phyloP scores from a whole-genome alignment of 1,284 basidiomycete species.

The Austroboletus olivaceoglutinosus region DNA sequence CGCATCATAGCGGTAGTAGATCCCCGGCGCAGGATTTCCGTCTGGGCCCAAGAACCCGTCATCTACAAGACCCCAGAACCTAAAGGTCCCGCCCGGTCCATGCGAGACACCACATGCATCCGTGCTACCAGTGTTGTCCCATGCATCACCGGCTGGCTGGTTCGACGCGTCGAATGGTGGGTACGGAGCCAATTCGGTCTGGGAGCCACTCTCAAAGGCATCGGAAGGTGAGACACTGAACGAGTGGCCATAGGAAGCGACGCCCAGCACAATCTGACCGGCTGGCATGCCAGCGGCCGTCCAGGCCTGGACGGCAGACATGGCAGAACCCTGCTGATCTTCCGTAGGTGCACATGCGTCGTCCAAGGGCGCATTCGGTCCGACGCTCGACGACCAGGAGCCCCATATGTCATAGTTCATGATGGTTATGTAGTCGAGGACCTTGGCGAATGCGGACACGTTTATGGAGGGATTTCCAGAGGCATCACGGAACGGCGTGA shows the following conservation, averaged over 20 bases:
- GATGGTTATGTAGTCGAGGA: constrained; percentile 62
- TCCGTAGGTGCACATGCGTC: constrained; percentile 53
- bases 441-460: constrained; percentile 39
- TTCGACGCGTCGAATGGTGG: constrained; percentile 36
- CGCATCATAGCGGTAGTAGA: constrained; percentile 40
- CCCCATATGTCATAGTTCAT: constrained; percentile 66
- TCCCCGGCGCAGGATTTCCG: constrained; percentile 38
- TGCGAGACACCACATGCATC: constrained; percentile 39
- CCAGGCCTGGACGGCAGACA: constrained; percentile 58
- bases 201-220: constrained; percentile 24
- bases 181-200: constrained; percentile 31
- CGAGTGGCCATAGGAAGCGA: constrained; percentile 54
- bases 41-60: constrained; percentile 38
- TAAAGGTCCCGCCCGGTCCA: constrained; percentile 36
- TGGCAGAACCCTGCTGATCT: constrained; percentile 59
- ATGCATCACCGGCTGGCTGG: constrained; percentile 41
- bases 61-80: constrained; percentile 42
- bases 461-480: constrained; percentile 51
- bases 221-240: constrained; percentile 34
- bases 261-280: constrained; percentile 63
- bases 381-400: constrained; percentile 35
- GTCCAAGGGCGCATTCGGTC: constrained; percentile 46
- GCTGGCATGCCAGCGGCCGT: constrained; percentile 58
- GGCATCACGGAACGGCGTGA: constrained; percentile 53
- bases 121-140: constrained; percentile 34